phyloP scores from a whole-genome alignment of 2,329 filamentous ascomycete genomes.

The Tolypocladium ovalisporum region DNA sequence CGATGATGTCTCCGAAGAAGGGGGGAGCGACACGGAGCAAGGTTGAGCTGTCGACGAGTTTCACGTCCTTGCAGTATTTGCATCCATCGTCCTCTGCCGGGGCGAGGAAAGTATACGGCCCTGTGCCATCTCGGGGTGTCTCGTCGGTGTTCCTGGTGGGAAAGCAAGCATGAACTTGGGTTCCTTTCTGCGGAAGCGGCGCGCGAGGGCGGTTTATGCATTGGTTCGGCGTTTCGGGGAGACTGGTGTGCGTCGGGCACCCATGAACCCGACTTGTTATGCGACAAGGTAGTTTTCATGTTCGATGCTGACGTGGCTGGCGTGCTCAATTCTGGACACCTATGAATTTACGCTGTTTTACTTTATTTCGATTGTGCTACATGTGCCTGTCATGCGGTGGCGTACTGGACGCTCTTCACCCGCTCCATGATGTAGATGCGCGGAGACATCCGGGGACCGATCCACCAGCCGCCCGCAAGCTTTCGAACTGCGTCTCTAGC shows the following conservation, averaged over 20 bases:
- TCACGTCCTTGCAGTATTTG: not conserved
- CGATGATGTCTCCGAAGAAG: slow-evolving; percentile 3
- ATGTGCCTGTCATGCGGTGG: not conserved
- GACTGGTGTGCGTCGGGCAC: not conserved
- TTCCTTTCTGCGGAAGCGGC: not conserved
- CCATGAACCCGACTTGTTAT: not conserved
- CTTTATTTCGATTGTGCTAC: not conserved
- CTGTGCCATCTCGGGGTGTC: not conserved
- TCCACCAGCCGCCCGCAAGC: slow-evolving; percentile 51
- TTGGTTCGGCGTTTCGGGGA: not conserved
- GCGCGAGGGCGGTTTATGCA: not conserved
- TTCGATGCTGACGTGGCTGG: not conserved
- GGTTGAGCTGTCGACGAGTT: not conserved
- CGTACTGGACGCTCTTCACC: slow-evolving; percentile 6
- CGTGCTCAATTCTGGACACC: not conserved
- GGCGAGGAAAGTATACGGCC: not conserved
- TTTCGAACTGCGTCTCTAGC: slow-evolving; percentile 30
- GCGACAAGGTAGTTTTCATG: not conserved
- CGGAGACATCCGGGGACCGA: slow-evolving; percentile 50
- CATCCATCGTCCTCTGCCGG: not conserved
- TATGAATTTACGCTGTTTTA: not conserved
- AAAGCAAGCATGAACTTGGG: not conserved
- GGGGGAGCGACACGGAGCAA: slow-evolving; percentile 13
- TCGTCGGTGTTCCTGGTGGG: not conserved
- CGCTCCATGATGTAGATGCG: slow-evolving; percentile 38